A percentile compares a stretch with the other conserved stretches of the same genome.
phyloP scores from a whole-genome alignment of 176 grass and related monocot genomes.

The Puccinellia tenuiflora region DNA sequence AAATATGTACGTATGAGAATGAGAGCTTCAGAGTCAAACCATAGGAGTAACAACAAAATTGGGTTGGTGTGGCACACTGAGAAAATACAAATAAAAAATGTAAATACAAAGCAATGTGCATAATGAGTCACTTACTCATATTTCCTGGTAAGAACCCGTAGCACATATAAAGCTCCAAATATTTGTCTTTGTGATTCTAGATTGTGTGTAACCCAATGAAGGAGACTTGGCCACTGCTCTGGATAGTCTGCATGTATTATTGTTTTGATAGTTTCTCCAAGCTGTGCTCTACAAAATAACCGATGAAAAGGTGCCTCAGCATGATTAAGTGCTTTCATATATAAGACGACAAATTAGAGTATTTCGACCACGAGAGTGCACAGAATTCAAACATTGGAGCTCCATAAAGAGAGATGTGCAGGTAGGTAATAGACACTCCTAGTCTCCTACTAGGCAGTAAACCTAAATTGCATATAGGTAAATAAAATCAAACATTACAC shows the following conservation, averaged over 20 bases:
- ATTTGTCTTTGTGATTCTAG: constrained; percentile 74
- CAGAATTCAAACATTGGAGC: neutral
- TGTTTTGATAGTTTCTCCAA: constrained; percentile 97
- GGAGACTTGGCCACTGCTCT: constrained; percentile 86
- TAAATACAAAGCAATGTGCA: neutral
- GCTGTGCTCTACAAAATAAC: constrained; percentile 62
- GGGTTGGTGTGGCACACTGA: neutral
- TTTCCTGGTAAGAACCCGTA: constrained; percentile 89
- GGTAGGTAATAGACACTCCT: neutral
- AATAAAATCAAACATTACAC: neutral
- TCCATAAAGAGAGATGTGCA: constrained; percentile 11
- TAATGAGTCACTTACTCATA: constrained; percentile 93
- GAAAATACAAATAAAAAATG: neutral
- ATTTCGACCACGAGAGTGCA: neutral
- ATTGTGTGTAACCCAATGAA: constrained; percentile 83
- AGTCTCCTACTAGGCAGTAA: constrained; percentile 1
- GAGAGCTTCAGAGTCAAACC: neutral
- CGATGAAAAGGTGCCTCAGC: neutral
- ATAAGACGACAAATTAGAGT: neutral
- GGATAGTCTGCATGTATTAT: constrained; percentile 91
- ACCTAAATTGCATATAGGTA: neutral
- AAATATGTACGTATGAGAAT: neutral
- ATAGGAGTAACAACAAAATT: neutral
- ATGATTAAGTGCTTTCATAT: constrained; percentile 6
- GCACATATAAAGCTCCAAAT: constrained; percentile 86